Evolutionary conservation across 805 yeast genomes (phyloP).

Genomic region (Candida koratica): DNA sequence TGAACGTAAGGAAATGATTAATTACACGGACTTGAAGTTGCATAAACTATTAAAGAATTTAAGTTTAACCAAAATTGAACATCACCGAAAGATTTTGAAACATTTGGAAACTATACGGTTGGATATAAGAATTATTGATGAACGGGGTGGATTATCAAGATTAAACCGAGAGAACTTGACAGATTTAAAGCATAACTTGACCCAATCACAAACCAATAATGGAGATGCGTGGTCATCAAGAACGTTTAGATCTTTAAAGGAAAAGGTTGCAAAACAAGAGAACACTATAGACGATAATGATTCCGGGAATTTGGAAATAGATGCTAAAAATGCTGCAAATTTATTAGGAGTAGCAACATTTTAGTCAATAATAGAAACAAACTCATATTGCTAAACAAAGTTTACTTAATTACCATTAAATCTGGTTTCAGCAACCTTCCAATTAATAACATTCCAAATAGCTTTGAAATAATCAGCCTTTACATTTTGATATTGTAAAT

Average conservation of each 20-base stretch:
- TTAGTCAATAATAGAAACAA: conserved; percentile 21
- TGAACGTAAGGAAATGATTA: conserved; percentile 61
- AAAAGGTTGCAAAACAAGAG: conserved; percentile 17
- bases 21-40: conserved; percentile 55
- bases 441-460: conserved; percentile 48
- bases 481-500: conserved; percentile 50
- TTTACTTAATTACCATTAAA: conserved; percentile 21
- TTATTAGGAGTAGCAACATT: conserved; percentile 75
- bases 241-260: conserved; percentile 34
- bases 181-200: conserved; percentile 38
- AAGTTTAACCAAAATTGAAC: conserved; percentile 72
- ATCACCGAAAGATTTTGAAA: conserved; percentile 75
- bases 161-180: conserved; percentile 70
- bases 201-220: conserved; percentile 38
- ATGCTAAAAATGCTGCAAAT: conserved; percentile 81
- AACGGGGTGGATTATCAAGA: conserved; percentile 75
- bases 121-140: conserved; percentile 72
- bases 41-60: conserved; percentile 52
- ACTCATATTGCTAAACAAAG: too few species aligned
- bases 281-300: conserved; percentile 15
- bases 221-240: conserved; percentile 46
- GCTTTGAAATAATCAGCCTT: conserved; percentile 49
- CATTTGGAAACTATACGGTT: conserved; percentile 67
- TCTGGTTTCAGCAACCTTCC: conserved; percentile 49
- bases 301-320: conserved; percentile 43